Evolutionary conservation across 2,329 filamentous ascomycete species (phyloP).

Genomic region (Penicillium frequentans): DNA sequence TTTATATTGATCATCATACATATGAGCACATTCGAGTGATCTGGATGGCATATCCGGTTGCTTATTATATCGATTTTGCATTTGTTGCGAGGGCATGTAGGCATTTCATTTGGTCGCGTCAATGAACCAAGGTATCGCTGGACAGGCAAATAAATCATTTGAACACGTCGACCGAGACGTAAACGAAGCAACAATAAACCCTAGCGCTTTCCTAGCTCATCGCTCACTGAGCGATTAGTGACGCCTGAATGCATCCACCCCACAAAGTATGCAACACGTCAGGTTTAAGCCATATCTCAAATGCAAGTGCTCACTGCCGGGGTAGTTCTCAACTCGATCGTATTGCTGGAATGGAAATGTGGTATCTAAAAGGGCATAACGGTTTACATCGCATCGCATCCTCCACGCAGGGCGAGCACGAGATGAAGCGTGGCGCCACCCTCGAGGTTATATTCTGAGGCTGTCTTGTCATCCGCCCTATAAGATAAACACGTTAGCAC

Average conservation of each 20-base stretch:
- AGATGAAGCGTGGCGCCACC: conserved; percentile 92
- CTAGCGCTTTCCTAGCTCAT: not conserved
- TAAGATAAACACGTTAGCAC: not conserved
- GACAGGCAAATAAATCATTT: no score
- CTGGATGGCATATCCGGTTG: not conserved
- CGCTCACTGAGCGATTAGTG: not conserved
- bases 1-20: not conserved
- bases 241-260: not conserved
- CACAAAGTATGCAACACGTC: not conserved
- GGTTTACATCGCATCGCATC: conserved; percentile 37
- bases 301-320: not conserved
- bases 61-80: not conserved
- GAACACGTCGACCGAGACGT: no score
- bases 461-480: conserved; percentile 94
- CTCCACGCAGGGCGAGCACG: conserved; percentile 89
- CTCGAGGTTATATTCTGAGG: conserved; percentile 84
- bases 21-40: not conserved
- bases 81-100: not conserved
- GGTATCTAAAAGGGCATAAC: conserved; percentile 17
- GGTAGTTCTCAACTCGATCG: not conserved
- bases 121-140: not conserved
- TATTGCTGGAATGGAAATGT: conserved; percentile 6
- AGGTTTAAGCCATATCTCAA: not conserved
- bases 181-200: not conserved
- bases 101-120: not conserved